These are phyloP conservation scores for Blastobotrys robertii DNA, from an alignment of 805 yeast genomes.

Conservation along the genomic window DNA sequence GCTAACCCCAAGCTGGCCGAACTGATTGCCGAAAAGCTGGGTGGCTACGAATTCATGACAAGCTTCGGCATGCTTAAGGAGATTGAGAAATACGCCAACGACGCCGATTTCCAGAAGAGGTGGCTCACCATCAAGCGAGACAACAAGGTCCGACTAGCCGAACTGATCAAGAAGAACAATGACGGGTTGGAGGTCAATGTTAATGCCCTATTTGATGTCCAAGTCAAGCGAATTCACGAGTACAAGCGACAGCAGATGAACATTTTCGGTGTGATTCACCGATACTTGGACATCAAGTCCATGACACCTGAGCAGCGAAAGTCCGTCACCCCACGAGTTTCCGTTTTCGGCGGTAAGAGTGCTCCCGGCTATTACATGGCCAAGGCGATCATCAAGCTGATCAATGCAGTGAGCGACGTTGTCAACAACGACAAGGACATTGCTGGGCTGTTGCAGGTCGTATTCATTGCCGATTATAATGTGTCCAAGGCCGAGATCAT, in stretches of 20 bases:
- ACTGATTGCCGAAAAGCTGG: constrained; percentile 63
- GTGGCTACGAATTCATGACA: constrained; percentile 58
- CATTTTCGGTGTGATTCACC: constrained; percentile 77
- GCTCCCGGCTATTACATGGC: constrained; percentile 99
- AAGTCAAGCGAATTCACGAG: constrained; percentile 92
- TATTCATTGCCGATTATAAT: constrained; percentile 84
- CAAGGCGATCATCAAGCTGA: constrained; percentile 75
- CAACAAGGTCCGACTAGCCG: constrained; percentile 61
- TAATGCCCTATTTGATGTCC: constrained; percentile 74
- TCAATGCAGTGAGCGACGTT: constrained; percentile 72
- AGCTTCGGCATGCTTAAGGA: constrained; percentile 58
- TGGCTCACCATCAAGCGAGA: constrained; percentile 66
- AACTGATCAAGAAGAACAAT: constrained; percentile 46
- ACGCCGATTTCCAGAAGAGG: constrained; percentile 50
- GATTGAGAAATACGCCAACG: constrained; percentile 58
- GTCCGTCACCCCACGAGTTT: constrained; percentile 63
- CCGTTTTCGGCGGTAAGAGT: constrained; percentile 86
- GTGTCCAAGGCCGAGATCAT: constrained; percentile 91
- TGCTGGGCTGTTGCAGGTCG: constrained; percentile 71
- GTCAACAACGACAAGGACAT: constrained; percentile 70
- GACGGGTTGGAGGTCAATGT: constrained; percentile 63
- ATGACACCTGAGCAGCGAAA: constrained; percentile 52
- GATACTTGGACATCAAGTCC: constrained; percentile 69
- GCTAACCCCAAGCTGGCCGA: constrained; percentile 76
- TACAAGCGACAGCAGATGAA: constrained; percentile 92